Percentiles rank a stretch among this genome's conserved stretches.
These are phyloP conservation scores for Tulasnella sp. DNA, from an alignment of 768 basidiomycete genomes.

Conservation along the genomic window DNA sequence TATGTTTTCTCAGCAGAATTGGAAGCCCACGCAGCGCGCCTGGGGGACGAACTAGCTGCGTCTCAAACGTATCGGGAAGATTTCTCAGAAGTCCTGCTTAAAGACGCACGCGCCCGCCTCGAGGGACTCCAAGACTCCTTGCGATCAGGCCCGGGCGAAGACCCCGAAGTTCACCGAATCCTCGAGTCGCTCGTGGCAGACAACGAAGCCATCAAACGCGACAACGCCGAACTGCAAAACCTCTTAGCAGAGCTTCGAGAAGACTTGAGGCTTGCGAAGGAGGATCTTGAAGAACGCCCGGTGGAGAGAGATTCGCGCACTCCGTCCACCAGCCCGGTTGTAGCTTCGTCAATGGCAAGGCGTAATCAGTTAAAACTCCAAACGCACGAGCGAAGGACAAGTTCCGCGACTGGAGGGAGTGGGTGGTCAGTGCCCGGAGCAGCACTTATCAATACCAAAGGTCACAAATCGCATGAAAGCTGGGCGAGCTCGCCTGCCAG, in stretches of 20 bases:
- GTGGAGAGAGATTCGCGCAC: constrained; percentile 29
- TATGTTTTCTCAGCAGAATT: constrained; percentile 44
- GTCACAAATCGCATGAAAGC: constrained; percentile 5
- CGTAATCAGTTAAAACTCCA: not conserved
- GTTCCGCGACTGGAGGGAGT: constrained; percentile 1
- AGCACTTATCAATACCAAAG: constrained; percentile 5
- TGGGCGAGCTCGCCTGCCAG: not conserved
- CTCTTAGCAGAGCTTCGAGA: constrained; percentile 68
- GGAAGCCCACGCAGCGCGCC: constrained; percentile 50
- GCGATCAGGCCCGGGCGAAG: constrained; percentile 20
- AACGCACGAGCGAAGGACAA: constrained; percentile 2
- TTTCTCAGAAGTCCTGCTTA: constrained; percentile 54
- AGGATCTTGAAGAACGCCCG: constrained; percentile 65
- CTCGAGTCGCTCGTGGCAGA: constrained; percentile 79
- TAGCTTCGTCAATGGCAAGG: not conserved
- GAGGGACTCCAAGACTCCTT: constrained; percentile 52
- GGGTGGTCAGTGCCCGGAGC: not conserved
- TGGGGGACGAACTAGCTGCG: constrained; percentile 54
- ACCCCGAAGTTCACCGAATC: constrained; percentile 47
- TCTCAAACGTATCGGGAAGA: constrained; percentile 50
- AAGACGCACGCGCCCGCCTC: constrained; percentile 53
- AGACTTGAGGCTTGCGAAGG: constrained; percentile 55
- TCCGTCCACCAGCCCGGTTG: not conserved
- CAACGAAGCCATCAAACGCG: constrained; percentile 71
- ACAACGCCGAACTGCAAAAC: constrained; percentile 68